Evolutionary conservation across 164 flowering plant species (phyloP).

Genomic region (Berberis vulgaris): DNA sequence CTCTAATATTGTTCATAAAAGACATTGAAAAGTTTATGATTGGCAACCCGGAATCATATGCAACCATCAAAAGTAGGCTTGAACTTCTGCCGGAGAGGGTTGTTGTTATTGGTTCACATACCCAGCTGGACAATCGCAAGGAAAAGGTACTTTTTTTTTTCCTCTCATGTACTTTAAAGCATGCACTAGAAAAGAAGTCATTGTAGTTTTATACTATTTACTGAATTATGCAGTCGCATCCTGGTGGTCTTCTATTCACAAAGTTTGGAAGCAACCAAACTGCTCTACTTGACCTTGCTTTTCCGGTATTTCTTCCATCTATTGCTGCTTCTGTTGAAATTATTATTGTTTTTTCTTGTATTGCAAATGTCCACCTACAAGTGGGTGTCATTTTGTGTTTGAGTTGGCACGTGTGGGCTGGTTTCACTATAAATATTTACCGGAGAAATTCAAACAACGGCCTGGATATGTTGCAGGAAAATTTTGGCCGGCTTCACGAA

Average conservation of each 20-base stretch:
- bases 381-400: background rate
- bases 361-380: too few relatives aligned
- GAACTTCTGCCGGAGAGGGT: slow-evolving; percentile 63
- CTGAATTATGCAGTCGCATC: slow-evolving; percentile 61
- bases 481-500: slow-evolving; percentile 81
- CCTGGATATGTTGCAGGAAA: slow-evolving; percentile 51
- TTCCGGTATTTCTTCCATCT: slow-evolving; percentile 47
- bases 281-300: slow-evolving; percentile 89
- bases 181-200: background rate
- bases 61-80: slow-evolving; percentile 48
- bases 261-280: slow-evolving; percentile 90
- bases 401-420: background rate
- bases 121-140: slow-evolving; percentile 65
- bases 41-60: slow-evolving; percentile 44
- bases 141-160: slow-evolving; percentile 48
- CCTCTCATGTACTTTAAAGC: too few relatives aligned
- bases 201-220: background rate
- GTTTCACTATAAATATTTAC: background rate
- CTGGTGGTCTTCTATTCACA: slow-evolving; percentile 87
- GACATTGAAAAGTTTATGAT: slow-evolving; percentile 71
- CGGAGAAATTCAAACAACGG: background rate
- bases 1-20: slow-evolving; percentile 68
- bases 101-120: slow-evolving; percentile 72
- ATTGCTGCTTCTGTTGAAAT: background rate
- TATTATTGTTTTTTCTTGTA: background rate